Percentiles rank a stretch among this genome's conserved stretches.
Conservation (phyloP, 495 filamentous ascomycete genomes). For the Penicillium mononematosum region DNA sequence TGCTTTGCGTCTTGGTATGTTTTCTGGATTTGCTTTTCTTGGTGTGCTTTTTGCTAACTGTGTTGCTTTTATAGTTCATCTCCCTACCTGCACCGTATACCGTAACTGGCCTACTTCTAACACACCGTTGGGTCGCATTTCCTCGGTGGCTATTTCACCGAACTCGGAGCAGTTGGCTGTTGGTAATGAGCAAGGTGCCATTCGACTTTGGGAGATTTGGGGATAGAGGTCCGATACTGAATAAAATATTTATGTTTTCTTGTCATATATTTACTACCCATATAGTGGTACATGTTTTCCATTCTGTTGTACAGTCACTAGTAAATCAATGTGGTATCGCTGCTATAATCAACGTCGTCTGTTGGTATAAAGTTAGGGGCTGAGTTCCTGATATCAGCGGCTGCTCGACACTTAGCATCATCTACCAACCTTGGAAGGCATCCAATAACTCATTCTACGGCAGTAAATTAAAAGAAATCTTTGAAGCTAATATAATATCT, state of each 20-base stretch:
- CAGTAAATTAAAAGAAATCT: neutral
- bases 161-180: slow-evolving; percentile 72
- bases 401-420: too few species aligned
- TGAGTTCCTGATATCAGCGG: neutral
- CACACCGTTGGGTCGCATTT: slow-evolving; percentile 85
- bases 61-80: slow-evolving; percentile 57
- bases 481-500: neutral
- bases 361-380: slow-evolving; percentile 2
- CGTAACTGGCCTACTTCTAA: slow-evolving; percentile 91
- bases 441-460: neutral
- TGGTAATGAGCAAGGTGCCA: slow-evolving; percentile 80
- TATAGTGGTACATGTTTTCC: neutral
- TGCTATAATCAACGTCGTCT: neutral
- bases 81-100: slow-evolving; percentile 91
- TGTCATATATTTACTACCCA: slow-evolving; percentile 1
- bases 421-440: neutral
- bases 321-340: neutral
- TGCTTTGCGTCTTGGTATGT: slow-evolving; percentile 67
- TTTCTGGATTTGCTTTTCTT: neutral
- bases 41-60: slow-evolving; percentile 16
- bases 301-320: neutral
- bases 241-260: slow-evolving; percentile 23
- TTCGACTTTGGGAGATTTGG: slow-evolving; percentile 83
- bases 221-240: slow-evolving; percentile 22
- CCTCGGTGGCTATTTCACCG: slow-evolving; percentile 72